Percentiles rank a stretch among this genome's conserved stretches.
These are phyloP conservation scores for Fusarium mundagurra DNA, from an alignment of 2,329 filamentous ascomycete species.

Conservation along the genomic window DNA sequence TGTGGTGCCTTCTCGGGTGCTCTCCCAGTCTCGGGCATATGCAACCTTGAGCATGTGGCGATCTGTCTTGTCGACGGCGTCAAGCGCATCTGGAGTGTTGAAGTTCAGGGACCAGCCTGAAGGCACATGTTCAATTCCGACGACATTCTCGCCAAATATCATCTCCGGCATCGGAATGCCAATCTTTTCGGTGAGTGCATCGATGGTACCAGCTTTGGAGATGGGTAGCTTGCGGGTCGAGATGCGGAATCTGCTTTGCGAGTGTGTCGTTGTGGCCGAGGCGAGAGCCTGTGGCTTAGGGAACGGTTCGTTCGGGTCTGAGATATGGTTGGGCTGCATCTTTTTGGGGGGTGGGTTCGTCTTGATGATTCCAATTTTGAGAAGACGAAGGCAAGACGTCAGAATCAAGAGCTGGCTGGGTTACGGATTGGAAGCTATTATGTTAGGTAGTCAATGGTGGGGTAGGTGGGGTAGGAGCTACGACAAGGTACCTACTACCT, in stretches of 20 bases:
- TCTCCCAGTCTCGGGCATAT: conserved; percentile 87
- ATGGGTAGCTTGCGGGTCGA: conserved; percentile 92
- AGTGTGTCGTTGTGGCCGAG: conserved; percentile 65
- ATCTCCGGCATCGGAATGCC: conserved; percentile 94
- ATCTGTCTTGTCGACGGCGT: conserved; percentile 93
- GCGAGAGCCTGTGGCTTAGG: conserved; percentile 61
- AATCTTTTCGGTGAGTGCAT: conserved; percentile 80
- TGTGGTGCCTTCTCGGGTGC: conserved; percentile 75
- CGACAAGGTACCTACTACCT: not conserved
- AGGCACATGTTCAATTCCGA: conserved; percentile 76
- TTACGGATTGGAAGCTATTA: conserved; percentile 1
- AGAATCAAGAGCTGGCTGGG: not conserved
- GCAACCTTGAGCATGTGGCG: conserved; percentile 91
- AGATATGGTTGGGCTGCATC: conserved; percentile 51
- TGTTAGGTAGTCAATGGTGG: not conserved
- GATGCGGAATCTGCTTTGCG: conserved; percentile 76
- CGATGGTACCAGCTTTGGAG: conserved; percentile 89
- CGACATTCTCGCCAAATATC: conserved; percentile 97
- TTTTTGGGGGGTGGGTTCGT: conserved; percentile 1
- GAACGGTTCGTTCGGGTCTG: conserved; percentile 62
- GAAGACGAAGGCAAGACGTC: not conserved
- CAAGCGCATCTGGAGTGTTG: conserved; percentile 86
- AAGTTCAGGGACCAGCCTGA: conserved; percentile 85
- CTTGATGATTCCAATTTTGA: not conserved
- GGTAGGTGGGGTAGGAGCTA: conserved; percentile 15